Base-by-base conservation (phyloP, 352 stramenopile genomes). In the Pythium sukuiense region DNA sequence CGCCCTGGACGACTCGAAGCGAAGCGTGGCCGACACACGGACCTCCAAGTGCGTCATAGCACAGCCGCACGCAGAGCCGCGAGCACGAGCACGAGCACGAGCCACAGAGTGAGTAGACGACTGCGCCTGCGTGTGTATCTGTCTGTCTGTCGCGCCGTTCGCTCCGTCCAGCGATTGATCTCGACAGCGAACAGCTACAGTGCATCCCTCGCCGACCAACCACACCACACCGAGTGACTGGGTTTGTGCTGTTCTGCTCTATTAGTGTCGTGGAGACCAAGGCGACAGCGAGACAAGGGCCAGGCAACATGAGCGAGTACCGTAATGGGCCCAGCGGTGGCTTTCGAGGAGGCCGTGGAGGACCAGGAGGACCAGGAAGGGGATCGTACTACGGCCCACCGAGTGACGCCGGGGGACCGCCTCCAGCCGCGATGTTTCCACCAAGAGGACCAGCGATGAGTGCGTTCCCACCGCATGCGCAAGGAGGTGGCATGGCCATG, bases 81-180 rank as follows among this genome's bases (percentile, higher is more conserved):
- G 39, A 7, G 39, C 39, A 24, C 20, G 20, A 7, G 39, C 39
- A 24, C 20, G 20, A 24, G 20, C 20, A 24, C 39, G 39, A 48
- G 39, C 39, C 39, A 69, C 54, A 70, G 49, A 70, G 63, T 70
- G 63, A 70, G 63, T 70, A 53, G 63, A 57, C 56, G 52, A 57
- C 46, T 32, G 35, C 55, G 20, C 24, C 37, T 68, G 61, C 49
- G 35, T 61, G 61, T 67, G 14, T 48, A 3, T 48, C 39, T 48
- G 39, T 48, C 39, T 48, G 39, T 67, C 52, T 67, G 53, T 60
- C 61, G 37, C 55, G 49, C 16, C 48, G 32, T n/a, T 45, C 20
- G 24, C 59, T 48, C 24, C 24, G 20, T 41, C 37, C 24, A 6
- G 32, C 45, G n/a, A 33, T 43, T 20, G 9, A 29, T 18, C 6